Evolutionary conservation across 352 stramenopile species (phyloP).

Genomic region (Phytophthora macrochlamydospora): DNA sequence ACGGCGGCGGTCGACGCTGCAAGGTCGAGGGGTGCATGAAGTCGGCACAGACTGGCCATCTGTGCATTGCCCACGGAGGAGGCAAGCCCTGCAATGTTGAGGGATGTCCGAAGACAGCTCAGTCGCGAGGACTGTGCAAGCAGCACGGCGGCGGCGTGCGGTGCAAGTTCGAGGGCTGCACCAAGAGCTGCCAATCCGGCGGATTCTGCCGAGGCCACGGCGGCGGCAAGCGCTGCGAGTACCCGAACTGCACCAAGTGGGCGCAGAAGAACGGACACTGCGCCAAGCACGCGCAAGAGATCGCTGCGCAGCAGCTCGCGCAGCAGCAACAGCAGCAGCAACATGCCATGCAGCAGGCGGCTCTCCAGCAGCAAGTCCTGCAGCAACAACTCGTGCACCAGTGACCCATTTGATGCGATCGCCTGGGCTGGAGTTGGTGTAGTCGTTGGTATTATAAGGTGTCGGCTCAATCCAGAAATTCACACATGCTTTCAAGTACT

Average conservation of each 20-base stretch:
- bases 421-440: too few species aligned
- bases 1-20: conserved; percentile 78
- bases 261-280: conserved; percentile 88
- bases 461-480: too few species aligned
- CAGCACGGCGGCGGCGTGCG: conserved; percentile 84
- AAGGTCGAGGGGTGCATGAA: conserved; percentile 91
- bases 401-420: conserved; percentile 10
- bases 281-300: conserved; percentile 86
- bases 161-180: conserved; percentile 88
- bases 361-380: conserved; percentile 36
- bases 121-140: conserved; percentile 86
- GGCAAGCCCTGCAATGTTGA: conserved; percentile 87
- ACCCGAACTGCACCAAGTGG: conserved; percentile 87
- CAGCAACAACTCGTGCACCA: conserved; percentile 45
- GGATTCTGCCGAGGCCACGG: conserved; percentile 86
- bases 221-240: conserved; percentile 86
- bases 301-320: conserved; percentile 60
- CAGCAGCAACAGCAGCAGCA: conserved; percentile 40
- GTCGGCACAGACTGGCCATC: conserved; percentile 80
- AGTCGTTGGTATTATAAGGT: too few species aligned
- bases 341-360: conserved; percentile 43
- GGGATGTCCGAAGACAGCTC: conserved; percentile 84
- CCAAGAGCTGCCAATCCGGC: conserved; percentile 87
- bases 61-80: conserved; percentile 87
- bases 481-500: too few species aligned